Evolutionary conservation across 1,139 yeast genomes (phyloP).

Genomic region (Protomyces macrosporus): DNA sequence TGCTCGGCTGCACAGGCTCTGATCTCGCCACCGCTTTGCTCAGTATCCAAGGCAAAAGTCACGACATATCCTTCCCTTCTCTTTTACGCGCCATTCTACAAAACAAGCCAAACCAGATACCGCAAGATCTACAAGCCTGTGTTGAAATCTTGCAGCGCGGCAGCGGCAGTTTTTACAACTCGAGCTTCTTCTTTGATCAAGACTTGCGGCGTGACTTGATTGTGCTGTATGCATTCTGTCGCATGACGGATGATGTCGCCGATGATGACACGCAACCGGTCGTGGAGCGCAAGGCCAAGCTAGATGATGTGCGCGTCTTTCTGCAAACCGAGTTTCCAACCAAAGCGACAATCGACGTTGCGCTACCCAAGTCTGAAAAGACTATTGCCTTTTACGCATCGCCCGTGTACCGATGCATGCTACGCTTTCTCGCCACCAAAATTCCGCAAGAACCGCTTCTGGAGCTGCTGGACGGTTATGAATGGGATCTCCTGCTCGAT

Average conservation of each 20-base stretch:
- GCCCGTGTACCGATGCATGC: slow-evolving; percentile 8
- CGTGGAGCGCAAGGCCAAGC: background rate
- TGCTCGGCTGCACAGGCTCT: slow-evolving; percentile 24
- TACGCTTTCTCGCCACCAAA: slow-evolving; percentile 12
- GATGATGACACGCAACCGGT: slow-evolving; percentile 6
- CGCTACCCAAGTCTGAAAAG: slow-evolving; percentile 1
- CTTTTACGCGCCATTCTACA: slow-evolving; percentile 5
- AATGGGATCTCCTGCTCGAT: slow-evolving; percentile 18
- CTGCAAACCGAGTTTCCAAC: slow-evolving; percentile 8
- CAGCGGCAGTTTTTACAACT: slow-evolving; percentile 18
- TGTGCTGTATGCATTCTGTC: slow-evolving; percentile 24
- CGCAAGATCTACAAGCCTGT: slow-evolving; percentile 10
- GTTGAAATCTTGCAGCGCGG: slow-evolving; percentile 10
- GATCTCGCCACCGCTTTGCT: slow-evolving; percentile 21
- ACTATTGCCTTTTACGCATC: background rate
- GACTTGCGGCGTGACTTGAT: slow-evolving; percentile 9
- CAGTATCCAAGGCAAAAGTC: slow-evolving; percentile 1
- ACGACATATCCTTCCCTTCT: slow-evolving; percentile 5
- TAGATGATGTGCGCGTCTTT: background rate
- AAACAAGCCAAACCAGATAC: background rate
- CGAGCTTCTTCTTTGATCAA: slow-evolving; percentile 22
- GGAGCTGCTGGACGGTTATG: slow-evolving; percentile 23
- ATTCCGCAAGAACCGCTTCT: slow-evolving; percentile 24
- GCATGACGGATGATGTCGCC: slow-evolving; percentile 20
- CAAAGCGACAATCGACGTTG: background rate